Conservation (phyloP, 306 rosid genomes). For the Chamaecrista fasciculata region DNA sequence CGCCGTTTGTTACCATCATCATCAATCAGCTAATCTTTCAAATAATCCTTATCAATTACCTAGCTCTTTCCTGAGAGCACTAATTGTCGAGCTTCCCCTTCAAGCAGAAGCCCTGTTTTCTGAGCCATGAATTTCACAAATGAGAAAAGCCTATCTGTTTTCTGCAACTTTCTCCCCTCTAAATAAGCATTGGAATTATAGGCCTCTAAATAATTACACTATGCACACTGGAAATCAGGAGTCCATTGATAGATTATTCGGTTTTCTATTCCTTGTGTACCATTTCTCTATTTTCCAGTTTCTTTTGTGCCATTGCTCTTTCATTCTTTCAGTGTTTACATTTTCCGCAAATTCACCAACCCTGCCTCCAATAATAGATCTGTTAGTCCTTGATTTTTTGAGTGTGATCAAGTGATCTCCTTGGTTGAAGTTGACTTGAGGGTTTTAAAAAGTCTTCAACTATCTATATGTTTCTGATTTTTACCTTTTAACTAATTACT, state of each 20-base stretch:
- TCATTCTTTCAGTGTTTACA: constrained; percentile 22
- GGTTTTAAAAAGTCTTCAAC: constrained; percentile 24
- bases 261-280: constrained; percentile 18
- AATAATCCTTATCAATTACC: background rate
- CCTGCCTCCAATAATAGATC: constrained; percentile 3
- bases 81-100: constrained; percentile 22
- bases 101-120: constrained; percentile 23
- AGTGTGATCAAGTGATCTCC: constrained; percentile 9
- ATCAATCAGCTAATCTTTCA: constrained; percentile 4
- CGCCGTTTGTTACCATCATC: constrained; percentile 5
- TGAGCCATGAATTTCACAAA: constrained; percentile 15
- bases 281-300: constrained; percentile 17
- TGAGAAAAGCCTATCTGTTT: background rate
- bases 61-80: constrained; percentile 5
- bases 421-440: constrained; percentile 2
- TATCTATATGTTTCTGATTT: background rate
- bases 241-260: background rate
- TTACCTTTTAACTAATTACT: constrained; percentile 1
- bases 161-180: background rate
- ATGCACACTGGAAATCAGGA: background rate
- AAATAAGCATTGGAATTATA: background rate
- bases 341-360: constrained; percentile 12
- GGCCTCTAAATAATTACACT: background rate
- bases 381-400: constrained; percentile 5
- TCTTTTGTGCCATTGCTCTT: constrained; percentile 20